Base-by-base conservation (phyloP, 2,329 filamentous ascomycete species). In the Colletotrichum cereale region DNA sequence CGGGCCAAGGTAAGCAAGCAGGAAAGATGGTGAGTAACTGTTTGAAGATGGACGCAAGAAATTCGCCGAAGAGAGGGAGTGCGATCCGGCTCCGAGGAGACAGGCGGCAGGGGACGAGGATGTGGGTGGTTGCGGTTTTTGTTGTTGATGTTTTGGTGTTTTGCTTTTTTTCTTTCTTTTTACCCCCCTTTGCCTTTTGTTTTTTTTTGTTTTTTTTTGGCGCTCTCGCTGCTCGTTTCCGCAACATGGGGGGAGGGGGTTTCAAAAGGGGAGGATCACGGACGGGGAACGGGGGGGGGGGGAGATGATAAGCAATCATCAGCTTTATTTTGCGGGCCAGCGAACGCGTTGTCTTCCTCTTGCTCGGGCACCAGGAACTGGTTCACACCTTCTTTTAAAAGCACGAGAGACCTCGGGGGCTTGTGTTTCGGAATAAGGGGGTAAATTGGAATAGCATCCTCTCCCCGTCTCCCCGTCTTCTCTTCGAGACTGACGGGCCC, bases 61-160 rank as follows among this genome's bases (percentile, higher is more conserved):
- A 31, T 38, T 38, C 31, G 34, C n/a, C 11, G 21, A 31, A n/a
- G n/a, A 56, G 36, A 16, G 53, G 11, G 21, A 38, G 36, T 24
- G 21, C 12, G 42, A 36, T 29, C 31, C 58, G 57, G 40, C 40
- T 34, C 57, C 40, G 40, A 60, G 40, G n/a, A 14, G 12, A 47
- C 21, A 12, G 7, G 42, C 48, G 48, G 55, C 56, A 71, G 40
- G 31, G 21, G 48, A 62, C 31, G 40, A 48, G 14, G 63, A 36
- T 34, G 62, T 57, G 52, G 56, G 62, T 10, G 53, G 53, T 31
- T 38, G 21, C 24, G 21, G 34, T 56, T 21, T 56, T 56, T 48
- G 34, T 56, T 56, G 21, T 56, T 69, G 66, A 62, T 69, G 36
- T 67, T 66, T 66, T 55, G 44, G 53, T 69, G 55, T 62, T 53